phyloP scores from a whole-genome alignment of 169 alveolate species.

The Babesia gibsoni region DNA sequence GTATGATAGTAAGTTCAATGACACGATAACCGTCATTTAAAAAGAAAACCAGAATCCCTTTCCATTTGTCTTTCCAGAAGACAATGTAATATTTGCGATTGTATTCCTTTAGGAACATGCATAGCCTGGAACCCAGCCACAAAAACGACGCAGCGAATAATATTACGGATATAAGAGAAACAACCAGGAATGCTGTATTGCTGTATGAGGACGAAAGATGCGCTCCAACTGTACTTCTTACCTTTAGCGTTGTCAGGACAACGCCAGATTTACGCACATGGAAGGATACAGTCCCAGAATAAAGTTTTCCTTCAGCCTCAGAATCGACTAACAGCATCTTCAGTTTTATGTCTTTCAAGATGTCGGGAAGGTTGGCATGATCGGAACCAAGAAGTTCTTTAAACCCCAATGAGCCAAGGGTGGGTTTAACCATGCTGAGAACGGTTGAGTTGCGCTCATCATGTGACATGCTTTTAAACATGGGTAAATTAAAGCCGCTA shows the following conservation, averaged over 20 bases:
- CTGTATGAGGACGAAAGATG: constrained; percentile 16
- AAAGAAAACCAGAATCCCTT: constrained; percentile 22
- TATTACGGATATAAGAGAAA: neutral
- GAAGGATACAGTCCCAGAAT: constrained; percentile 14
- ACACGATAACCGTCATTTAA: constrained; percentile 37
- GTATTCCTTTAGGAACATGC: neutral
- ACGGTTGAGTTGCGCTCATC: neutral
- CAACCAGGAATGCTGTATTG: constrained; percentile 9
- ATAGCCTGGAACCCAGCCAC: constrained; percentile 3
- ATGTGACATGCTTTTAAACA: constrained; percentile 17
- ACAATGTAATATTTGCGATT: neutral
- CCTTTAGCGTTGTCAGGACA: constrained; percentile 16
- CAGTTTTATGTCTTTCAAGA: constrained; percentile 6
- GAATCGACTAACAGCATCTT: constrained; percentile 37
- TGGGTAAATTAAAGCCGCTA: constrained; percentile 1
- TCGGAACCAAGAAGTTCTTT: constrained; percentile 1
- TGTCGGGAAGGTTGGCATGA: constrained; percentile 27
- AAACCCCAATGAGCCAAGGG: neutral
- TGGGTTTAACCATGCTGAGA: neutral
- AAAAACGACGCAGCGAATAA: constrained; percentile 2
- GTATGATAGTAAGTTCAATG: constrained; percentile 25
- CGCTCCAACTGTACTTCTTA: constrained; percentile 18
- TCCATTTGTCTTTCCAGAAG: neutral
- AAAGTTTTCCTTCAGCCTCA: constrained; percentile 17
- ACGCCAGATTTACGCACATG: constrained; percentile 34